Evolutionary conservation across 148 eudicot species (phyloP), one percentile per base, ranked within the genome.

Genomic region (Linanthus parryae): DNA sequence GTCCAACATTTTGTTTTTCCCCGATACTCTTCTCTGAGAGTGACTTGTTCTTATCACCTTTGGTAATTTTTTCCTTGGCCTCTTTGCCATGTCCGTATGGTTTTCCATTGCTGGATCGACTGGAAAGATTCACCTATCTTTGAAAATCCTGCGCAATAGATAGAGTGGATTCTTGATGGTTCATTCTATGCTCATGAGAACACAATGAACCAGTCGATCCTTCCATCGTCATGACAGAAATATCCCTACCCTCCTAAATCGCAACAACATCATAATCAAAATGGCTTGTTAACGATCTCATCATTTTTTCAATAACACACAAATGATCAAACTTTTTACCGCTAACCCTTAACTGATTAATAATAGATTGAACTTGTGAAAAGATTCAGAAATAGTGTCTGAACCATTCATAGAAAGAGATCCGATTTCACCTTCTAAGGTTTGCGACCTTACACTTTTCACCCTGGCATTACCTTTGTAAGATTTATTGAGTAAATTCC

Each of bases 351-450:
- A 43, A 17, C 43, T 56, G 60, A 28, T 56, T 28, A 21, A 43
- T 13, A 56, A 56, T 18, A 12, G 50, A 18, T 8, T 25, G 22
- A 42, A 56, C 60, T 28, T 18, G n/a, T 8, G 60, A 41, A 43
- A 55, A 40, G 39, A 40, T n/a, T 55, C 48, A 21, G 7, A 39
- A 23, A 55, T 26, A 24, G 48, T 20, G 14, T 56, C 50, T 13
- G 19, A 56, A 22, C 19, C 50, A 41, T 52, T 52, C 57, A 52
- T 52, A 17, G 15, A 52, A 16, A 35, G 17, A 35, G 57, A 52
- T 33, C 41, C 59, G 35, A 55, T 39, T 43, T 37, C 33, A 40
- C 52, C 52, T 47, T 33, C 22, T 19, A 49, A 20, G 35, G 54
- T 49, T 49, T 49, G 39, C 14, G 30, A 33, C 20, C 54, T 21